A percentile compares a stretch with the other conserved stretches of the same genome.
phyloP scores from a whole-genome alignment of 2,329 filamentous ascomycete species.

The Zymoseptoria brevis region DNA sequence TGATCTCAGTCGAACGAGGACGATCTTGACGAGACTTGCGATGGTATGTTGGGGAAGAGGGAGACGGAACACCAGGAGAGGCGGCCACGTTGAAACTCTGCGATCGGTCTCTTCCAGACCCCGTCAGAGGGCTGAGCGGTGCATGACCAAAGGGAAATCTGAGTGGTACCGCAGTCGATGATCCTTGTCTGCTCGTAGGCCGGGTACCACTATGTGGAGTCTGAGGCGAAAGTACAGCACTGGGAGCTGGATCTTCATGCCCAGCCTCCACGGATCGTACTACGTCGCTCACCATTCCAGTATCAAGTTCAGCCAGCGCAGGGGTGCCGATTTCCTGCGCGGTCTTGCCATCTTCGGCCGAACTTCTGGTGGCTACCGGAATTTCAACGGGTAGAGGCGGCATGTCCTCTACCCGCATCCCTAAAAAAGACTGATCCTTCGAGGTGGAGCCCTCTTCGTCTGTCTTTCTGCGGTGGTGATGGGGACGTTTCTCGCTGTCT shows the following conservation, averaged over 20 bases:
- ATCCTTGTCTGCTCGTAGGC: conserved; percentile 12
- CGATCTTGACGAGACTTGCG: conserved; percentile 16
- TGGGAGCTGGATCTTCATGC: background rate
- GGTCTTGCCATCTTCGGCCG: conserved; percentile 18
- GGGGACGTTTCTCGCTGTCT: conserved; percentile 12
- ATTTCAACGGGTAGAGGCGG: conserved; percentile 35
- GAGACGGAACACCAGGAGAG: conserved; percentile 11
- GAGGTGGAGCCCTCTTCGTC: conserved; percentile 18
- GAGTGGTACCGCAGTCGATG: conserved; percentile 30
- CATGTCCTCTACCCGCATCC: conserved; percentile 53
- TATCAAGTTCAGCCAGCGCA: conserved; percentile 24
- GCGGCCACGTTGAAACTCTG: conserved; percentile 21
- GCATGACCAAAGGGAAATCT: conserved; percentile 28
- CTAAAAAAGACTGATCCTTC: conserved; percentile 55
- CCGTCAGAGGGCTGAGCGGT: conserved; percentile 18
- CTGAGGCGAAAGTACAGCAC: background rate
- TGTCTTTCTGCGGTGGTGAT: conserved; percentile 16
- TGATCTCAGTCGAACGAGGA: conserved; percentile 50
- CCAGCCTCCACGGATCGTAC: background rate
- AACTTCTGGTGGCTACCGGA: conserved; percentile 12
- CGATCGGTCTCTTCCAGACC: conserved; percentile 20
- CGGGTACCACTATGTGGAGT: background rate
- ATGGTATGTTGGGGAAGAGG: conserved; percentile 17
- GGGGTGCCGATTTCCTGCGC: conserved; percentile 29
- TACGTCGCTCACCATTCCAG: conserved; percentile 15